Conservation (phyloP, 352 stramenopile genomes). For the Phytophthora ohioensis region DNA sequence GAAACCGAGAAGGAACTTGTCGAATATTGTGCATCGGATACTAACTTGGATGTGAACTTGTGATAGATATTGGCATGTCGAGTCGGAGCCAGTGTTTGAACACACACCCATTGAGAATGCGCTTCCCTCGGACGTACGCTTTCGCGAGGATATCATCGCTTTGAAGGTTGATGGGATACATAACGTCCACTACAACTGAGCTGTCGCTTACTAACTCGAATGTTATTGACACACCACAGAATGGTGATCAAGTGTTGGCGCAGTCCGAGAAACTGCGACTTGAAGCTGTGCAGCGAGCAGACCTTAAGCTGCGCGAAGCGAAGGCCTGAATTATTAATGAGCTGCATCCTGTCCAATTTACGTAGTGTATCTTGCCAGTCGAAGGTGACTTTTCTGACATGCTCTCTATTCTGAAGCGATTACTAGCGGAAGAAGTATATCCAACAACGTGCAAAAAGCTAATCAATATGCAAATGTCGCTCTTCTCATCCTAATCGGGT, state of each 20-base stretch:
- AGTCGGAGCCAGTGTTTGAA: conserved; percentile 70
- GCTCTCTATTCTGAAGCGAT: conserved; percentile 45
- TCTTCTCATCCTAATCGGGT: conserved; percentile 12
- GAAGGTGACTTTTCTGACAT: conserved; percentile 10
- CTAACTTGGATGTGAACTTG: neutral
- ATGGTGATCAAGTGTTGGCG: conserved; percentile 60
- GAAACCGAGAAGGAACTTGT: neutral
- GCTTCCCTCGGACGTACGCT: conserved; percentile 69
- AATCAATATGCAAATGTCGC: conserved; percentile 34
- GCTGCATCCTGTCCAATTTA: conserved; percentile 4
- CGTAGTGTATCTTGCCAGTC: neutral
- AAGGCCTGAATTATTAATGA: conserved; percentile 16
- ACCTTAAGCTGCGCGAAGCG: conserved; percentile 49
- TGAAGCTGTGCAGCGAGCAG: conserved; percentile 74
- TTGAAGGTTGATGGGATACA: conserved; percentile 50
- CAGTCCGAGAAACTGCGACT: conserved; percentile 75
- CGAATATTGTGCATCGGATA: neutral
- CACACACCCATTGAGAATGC: conserved; percentile 52
- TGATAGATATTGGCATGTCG: conserved; percentile 74
- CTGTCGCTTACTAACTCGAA: neutral
- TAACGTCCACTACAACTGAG: neutral
- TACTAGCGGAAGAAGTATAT: conserved; percentile 33
- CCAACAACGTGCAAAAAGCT: conserved; percentile 28
- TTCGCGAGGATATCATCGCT: conserved; percentile 68
- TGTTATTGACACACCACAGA: conserved; percentile 26